A percentile compares a stretch with the other conserved stretches of the same genome.
These are phyloP conservation scores for Fraxinus xanthoxyloides DNA, from an alignment of 305 asterid genomes.

Conservation along the genomic window DNA sequence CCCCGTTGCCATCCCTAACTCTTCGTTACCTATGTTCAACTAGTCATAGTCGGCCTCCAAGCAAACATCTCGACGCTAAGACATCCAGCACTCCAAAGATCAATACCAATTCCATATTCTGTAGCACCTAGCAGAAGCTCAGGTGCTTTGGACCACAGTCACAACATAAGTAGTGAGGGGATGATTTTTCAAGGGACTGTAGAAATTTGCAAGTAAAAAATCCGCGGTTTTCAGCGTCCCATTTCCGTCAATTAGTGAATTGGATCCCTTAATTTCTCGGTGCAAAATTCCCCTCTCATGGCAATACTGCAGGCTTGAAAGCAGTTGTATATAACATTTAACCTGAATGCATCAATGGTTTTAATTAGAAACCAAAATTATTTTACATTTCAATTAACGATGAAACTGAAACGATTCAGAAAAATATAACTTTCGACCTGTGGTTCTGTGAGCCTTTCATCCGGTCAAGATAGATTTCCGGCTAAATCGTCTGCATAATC, in stretches of 20 bases:
- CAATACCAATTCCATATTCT: constrained; percentile 44
- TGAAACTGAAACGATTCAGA: background rate
- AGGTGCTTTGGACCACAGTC: constrained; percentile 65
- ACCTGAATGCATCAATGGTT: constrained; percentile 31
- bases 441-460: constrained; percentile 50
- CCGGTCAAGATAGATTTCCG: constrained; percentile 42
- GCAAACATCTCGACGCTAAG: constrained; percentile 56
- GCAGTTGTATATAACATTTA: constrained; percentile 55
- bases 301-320: constrained; percentile 53
- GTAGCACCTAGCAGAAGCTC: constrained; percentile 62
- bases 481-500: constrained; percentile 56
- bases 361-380: background rate
- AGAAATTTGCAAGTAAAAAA: constrained; percentile 50
- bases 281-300: constrained; percentile 56
- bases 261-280: constrained; percentile 62
- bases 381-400: background rate
- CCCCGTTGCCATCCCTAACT: no score
- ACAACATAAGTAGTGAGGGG: constrained; percentile 57
- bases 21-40: constrained; percentile 41
- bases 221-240: constrained; percentile 59
- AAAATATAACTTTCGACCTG: constrained; percentile 37
- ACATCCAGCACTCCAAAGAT: constrained; percentile 58
- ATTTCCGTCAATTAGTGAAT: constrained; percentile 46
- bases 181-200: constrained; percentile 27
- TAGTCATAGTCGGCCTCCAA: constrained; percentile 45